These are phyloP conservation scores for Penicillium sclerotiorum DNA, from an alignment of 2,329 filamentous ascomycete species.

Conservation along the genomic window DNA sequence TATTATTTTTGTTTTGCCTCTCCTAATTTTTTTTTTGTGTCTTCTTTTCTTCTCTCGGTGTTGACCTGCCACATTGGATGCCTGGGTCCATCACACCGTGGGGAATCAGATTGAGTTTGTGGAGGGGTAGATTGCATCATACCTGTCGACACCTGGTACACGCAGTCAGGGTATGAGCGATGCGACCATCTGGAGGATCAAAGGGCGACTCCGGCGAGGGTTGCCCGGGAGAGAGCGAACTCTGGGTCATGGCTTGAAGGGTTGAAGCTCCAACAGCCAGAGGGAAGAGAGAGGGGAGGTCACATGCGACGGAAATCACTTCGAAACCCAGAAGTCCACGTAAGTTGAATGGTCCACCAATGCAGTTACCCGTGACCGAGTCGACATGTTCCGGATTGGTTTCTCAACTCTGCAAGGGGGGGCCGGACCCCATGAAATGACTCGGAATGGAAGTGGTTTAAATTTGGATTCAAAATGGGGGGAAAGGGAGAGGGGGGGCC, in stretches of 20 bases:
- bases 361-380: slow-evolving; percentile 12
- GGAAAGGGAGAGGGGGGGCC: neutral
- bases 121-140: slow-evolving; percentile 26
- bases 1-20: too few relatives aligned
- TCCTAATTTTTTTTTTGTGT: neutral
- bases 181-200: slow-evolving; percentile 40
- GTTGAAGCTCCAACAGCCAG: slow-evolving; percentile 11
- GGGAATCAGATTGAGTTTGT: slow-evolving; percentile 9
- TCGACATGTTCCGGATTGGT: slow-evolving; percentile 23
- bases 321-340: slow-evolving; percentile 3
- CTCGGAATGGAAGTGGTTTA: too few relatives aligned
- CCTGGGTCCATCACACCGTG: neutral
- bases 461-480: neutral
- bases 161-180: slow-evolving; percentile 52
- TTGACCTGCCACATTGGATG: neutral
- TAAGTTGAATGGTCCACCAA: slow-evolving; percentile 9
- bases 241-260: slow-evolving; percentile 25
- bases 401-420: slow-evolving; percentile 1
- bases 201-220: slow-evolving; percentile 30
- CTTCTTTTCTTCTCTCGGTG: neutral
- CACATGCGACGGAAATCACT: slow-evolving; percentile 20
- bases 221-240: slow-evolving; percentile 15
- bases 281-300: slow-evolving; percentile 11
- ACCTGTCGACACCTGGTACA: slow-evolving; percentile 55
- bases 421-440: slow-evolving; percentile 3